Conservation (phyloP, 2,329 filamentous ascomycete genomes). For the Cadophora sp. region DNA sequence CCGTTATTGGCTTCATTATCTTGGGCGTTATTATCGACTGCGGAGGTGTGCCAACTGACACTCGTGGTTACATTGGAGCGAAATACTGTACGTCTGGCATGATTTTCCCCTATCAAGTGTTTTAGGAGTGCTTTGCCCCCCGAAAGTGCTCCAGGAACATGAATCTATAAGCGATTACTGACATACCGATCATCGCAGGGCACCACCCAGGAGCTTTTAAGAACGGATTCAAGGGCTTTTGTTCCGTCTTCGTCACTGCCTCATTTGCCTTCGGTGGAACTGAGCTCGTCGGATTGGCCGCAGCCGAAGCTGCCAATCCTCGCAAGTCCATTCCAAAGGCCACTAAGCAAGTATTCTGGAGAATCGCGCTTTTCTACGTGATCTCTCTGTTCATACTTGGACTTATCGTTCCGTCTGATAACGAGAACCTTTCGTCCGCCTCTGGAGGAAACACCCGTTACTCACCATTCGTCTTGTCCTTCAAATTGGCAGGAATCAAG, state of each 20-base stretch:
- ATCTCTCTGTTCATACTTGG: constrained; percentile 83
- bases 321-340: constrained; percentile 83
- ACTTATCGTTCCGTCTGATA: constrained; percentile 78
- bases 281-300: constrained; percentile 77
- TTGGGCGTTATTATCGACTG: constrained; percentile 45
- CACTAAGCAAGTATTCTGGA: constrained; percentile 95
- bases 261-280: constrained; percentile 79
- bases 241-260: constrained; percentile 77
- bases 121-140: too few relatives aligned
- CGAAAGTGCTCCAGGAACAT: too few relatives aligned
- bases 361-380: constrained; percentile 86
- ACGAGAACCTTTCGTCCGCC: constrained; percentile 63
- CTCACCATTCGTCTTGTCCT: constrained; percentile 93
- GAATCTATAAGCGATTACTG: too few relatives aligned
- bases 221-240: constrained; percentile 83
- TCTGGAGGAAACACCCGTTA: constrained; percentile 68
- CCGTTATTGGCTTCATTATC: constrained; percentile 87
- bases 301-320: constrained; percentile 78
- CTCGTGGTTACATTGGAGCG: constrained; percentile 67
- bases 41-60: constrained; percentile 39
- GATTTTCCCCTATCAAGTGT: too few relatives aligned
- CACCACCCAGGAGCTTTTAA: constrained; percentile 80
- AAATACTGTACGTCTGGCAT: too few relatives aligned
- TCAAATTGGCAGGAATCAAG: constrained; percentile 81
- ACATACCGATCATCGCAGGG: too few relatives aligned